Evolutionary conservation across 805 yeast species (phyloP).

Genomic region (Wickerhamomyces subpelliculosus): DNA sequence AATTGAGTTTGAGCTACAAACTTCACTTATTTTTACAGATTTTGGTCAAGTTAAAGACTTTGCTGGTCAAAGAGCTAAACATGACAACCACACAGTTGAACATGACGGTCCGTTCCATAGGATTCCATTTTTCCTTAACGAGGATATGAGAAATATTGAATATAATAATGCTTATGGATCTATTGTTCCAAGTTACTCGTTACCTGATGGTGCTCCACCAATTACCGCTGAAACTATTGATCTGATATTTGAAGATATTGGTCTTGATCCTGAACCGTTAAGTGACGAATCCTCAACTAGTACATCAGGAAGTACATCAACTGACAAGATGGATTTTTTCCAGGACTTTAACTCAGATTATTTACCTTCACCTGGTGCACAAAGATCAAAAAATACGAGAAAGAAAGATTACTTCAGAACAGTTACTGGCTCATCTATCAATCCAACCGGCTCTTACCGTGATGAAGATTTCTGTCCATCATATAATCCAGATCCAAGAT

Average conservation of each 20-base stretch:
- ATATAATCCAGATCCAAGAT: conserved; percentile 28
- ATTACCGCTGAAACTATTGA: conserved; percentile 42
- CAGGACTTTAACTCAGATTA: conserved; percentile 12
- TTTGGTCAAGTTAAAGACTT: conserved; percentile 49
- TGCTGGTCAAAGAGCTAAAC: conserved; percentile 39
- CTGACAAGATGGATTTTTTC: conserved; percentile 5
- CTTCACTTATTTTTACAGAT: conserved; percentile 54
- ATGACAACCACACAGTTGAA: conserved; percentile 54
- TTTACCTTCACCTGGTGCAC: not conserved
- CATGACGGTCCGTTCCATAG: conserved; percentile 87
- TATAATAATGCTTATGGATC: conserved; percentile 46
- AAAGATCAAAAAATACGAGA: not conserved
- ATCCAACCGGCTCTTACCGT: conserved; percentile 9
- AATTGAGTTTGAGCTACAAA: conserved; percentile 37
- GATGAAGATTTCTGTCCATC: conserved; percentile 15
- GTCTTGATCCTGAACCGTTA: conserved; percentile 4
- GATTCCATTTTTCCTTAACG: conserved; percentile 60
- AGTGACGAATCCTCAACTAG: too few species aligned
- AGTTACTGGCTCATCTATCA: conserved; percentile 11
- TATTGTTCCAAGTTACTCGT: conserved; percentile 51
- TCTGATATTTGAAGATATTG: conserved; percentile 14
- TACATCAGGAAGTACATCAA: not conserved
- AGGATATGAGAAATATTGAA: conserved; percentile 35
- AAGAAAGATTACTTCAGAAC: conserved; percentile 8
- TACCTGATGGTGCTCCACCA: conserved; percentile 62